Conservation (phyloP, 805 yeast species). For the Kuraishia ogatae region DNA sequence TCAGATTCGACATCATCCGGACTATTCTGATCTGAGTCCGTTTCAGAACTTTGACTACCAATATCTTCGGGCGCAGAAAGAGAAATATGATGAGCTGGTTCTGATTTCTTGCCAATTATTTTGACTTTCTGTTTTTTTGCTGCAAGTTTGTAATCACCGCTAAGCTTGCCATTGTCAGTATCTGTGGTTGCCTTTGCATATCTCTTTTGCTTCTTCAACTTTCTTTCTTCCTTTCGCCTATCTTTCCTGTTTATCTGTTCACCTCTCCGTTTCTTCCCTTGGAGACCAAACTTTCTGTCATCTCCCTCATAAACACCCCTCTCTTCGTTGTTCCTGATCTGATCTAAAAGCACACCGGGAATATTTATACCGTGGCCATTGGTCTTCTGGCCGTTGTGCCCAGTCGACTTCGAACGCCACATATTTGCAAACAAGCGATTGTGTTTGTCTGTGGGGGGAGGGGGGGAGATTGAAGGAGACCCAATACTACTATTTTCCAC, state of each 20-base stretch:
- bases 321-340: slow-evolving; percentile 26
- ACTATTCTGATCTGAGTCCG: slow-evolving; percentile 1
- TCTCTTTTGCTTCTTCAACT: slow-evolving; percentile 6
- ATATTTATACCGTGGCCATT: slow-evolving; percentile 21
- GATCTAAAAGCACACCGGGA: slow-evolving; percentile 34
- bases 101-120: background rate
- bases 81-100: background rate
- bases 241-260: slow-evolving; percentile 24
- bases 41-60: slow-evolving; percentile 7
- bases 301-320: slow-evolving; percentile 26
- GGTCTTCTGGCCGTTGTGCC: background rate
- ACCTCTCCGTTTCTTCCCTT: slow-evolving; percentile 15
- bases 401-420: background rate
- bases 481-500: too few relatives aligned
- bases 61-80: slow-evolving; percentile 4
- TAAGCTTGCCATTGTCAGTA: too few relatives aligned
- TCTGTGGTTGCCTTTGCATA: background rate
- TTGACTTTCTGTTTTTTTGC: slow-evolving; percentile 1
- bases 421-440: background rate
- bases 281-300: slow-evolving; percentile 17
- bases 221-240: slow-evolving; percentile 28
- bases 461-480: too few relatives aligned
- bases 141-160: background rate
- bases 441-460: background rate
- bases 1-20: background rate